Conservation (phyloP, 208 protist species). For the Crithidia mellificae region DNA sequence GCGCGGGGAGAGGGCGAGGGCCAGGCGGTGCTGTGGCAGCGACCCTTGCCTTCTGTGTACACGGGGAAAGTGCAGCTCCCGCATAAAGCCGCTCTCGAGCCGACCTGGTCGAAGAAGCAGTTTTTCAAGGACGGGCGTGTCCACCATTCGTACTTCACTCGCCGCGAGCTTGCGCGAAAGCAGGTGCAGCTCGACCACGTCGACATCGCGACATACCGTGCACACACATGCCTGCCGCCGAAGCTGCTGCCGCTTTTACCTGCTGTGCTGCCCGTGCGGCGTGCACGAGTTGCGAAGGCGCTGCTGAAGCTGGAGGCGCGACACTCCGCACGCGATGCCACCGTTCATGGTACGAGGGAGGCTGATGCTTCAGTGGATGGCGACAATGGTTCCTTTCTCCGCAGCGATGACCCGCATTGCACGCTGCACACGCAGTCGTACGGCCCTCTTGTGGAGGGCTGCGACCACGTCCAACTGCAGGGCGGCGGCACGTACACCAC, state of each 20-base stretch:
- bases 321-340: no score
- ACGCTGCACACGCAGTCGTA: slow-evolving; percentile 25
- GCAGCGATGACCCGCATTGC: slow-evolving; percentile 21
- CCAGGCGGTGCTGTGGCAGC: slow-evolving; percentile 25
- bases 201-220: slow-evolving; percentile 18
- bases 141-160: not conserved
- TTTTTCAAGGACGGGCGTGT: not conserved
- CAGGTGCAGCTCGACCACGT: slow-evolving; percentile 22
- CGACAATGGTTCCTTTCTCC: no score
- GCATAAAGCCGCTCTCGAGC: not conserved
- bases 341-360: no score
- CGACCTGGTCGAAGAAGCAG: not conserved
- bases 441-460: slow-evolving; percentile 13
- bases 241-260: slow-evolving; percentile 16
- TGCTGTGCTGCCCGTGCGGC: slow-evolving; percentile 18
- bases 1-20: slow-evolving; percentile 18
- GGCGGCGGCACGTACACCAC: not conserved
- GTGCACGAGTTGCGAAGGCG: slow-evolving; percentile 23
- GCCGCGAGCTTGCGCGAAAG: not conserved
- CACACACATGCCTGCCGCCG: slow-evolving; percentile 12
- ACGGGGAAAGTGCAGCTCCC: slow-evolving; percentile 21
- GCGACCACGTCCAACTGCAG: slow-evolving; percentile 6
- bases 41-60: slow-evolving; percentile 17
- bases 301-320: slow-evolving; percentile 7
- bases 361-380: no score